Evolutionary conservation across 2,329 filamentous ascomycete genomes (phyloP), one percentile per base, ranked within the genome.

Genomic region (Celoporthe dispersa): DNA sequence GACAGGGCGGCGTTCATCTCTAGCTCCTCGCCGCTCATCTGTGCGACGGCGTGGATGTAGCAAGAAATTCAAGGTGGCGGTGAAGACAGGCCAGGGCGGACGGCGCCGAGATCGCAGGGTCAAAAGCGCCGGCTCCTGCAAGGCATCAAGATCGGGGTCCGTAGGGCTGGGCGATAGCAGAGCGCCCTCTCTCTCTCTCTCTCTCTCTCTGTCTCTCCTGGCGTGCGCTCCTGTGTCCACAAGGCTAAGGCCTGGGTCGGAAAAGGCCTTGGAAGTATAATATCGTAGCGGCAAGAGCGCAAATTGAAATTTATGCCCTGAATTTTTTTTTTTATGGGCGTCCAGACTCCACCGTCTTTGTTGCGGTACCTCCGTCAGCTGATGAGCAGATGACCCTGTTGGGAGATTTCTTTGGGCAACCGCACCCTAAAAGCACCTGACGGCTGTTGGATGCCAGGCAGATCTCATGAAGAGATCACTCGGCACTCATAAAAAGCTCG

Each of bases 1-100:
- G 85, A 85, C 68, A 94, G 80, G 66, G 87, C 82, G 61, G 86
- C 81, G 28, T 69, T 71, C 85, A 89, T 90, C 71, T 79, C 78
- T 63, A 64, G 48, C 55, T n/a, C 28, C 14, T 59, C 64, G 35
- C 48, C 66, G 66, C 61, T 69, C 71, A 71, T 72, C 64, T 57
- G 68, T 55, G 62, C 53, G 39, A 55, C n/a, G n/a, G n/a, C 57
- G 57, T 60, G 55, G 60, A 14, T 59, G 12, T 14, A 48, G 59
- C 57, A 22, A 39, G 35, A n/a, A 59, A 28, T 11, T 44, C 35
- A 19, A 9, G 59, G n/a, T n/a, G 19, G 37, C n/a, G 60, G 22
- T 25, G 37, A 12, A n/a, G 35, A 22, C 22, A 31, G 22, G 44
- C 48, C 37, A 31, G 37, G 22, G 28, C 35, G 39, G 8, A 41